Conservation (phyloP, 1,139 yeast species). For the Geotrichum europaeum region DNA sequence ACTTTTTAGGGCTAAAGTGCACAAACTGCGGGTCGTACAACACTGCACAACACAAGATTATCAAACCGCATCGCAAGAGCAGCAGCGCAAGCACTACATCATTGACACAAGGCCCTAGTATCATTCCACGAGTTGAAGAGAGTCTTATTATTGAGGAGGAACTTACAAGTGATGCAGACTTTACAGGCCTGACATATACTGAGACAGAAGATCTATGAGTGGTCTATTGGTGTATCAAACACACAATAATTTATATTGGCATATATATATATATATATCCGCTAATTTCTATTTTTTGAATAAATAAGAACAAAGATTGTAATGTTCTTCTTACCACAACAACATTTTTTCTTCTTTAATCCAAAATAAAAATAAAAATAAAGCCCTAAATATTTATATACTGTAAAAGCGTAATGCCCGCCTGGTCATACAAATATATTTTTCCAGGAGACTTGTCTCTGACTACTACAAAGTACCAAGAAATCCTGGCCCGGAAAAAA, state of each 20-base stretch:
- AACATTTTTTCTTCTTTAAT: too few relatives aligned
- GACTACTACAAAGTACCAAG: not conserved
- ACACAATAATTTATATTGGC: not conserved
- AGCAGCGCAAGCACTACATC: not conserved
- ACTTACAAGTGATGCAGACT: not conserved
- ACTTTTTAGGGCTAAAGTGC: conserved; percentile 81
- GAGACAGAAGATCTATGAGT: not conserved
- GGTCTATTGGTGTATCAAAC: not conserved
- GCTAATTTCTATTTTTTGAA: not conserved
- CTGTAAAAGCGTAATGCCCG: not conserved
- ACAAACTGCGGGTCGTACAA: conserved; percentile 82
- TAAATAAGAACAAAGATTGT: not conserved
- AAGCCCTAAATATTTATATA: not conserved
- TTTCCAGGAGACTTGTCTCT: not conserved
- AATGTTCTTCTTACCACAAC: too few relatives aligned
- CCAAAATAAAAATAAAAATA: too few relatives aligned
- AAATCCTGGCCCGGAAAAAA: not conserved
- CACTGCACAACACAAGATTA: conserved; percentile 63
- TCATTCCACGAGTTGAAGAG: not conserved
- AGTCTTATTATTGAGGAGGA: not conserved
- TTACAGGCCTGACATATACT: not conserved
- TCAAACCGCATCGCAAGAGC: conserved; percentile 32
- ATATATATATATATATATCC: not conserved
- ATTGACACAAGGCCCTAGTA: not conserved
- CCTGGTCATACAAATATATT: not conserved